A percentile compares a stretch with the other conserved stretches of the same genome.
Evolutionary conservation across 441 rosid species (phyloP).

Genomic region (Populus hybrid): DNA sequence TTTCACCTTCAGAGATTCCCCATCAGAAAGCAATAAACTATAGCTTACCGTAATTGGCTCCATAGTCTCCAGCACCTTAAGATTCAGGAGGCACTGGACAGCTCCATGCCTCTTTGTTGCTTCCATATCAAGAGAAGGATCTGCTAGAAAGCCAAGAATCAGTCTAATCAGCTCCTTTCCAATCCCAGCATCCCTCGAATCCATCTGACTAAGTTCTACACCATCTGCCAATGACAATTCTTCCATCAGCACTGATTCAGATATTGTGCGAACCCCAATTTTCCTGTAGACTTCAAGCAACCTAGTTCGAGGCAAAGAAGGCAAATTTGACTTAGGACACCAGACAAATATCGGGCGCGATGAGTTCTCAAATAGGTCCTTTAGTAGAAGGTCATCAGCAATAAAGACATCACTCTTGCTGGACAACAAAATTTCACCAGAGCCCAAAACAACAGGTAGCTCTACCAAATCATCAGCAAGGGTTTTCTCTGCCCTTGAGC

Average conservation of each 20-base stretch:
- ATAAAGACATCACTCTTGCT: constrained; percentile 52
- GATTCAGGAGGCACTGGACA: constrained; percentile 37
- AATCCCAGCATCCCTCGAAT: constrained; percentile 17
- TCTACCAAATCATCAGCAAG: constrained; percentile 38
- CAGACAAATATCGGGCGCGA: constrained; percentile 55
- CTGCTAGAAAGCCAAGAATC: constrained; percentile 54
- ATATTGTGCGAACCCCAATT: constrained; percentile 55
- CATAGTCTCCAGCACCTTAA: constrained; percentile 37
- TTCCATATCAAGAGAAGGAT: constrained; percentile 46
- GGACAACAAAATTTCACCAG: constrained; percentile 33
- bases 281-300: constrained; percentile 48
- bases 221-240: constrained; percentile 27
- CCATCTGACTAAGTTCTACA: constrained; percentile 22
- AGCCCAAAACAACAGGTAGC: constrained; percentile 45
- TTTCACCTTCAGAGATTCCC: constrained; percentile 25
- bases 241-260: constrained; percentile 42
- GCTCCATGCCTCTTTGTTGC: constrained; percentile 43
- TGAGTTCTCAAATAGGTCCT: constrained; percentile 43
- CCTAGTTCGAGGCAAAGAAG: constrained; percentile 33
- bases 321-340: constrained; percentile 55
- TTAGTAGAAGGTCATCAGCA: constrained; percentile 63
- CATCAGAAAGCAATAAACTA: constrained; percentile 35
- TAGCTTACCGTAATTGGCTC: constrained; percentile 40
- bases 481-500: constrained; percentile 16
- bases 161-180: constrained; percentile 44